Base-by-base conservation (phyloP, 352 stramenopile species). In the Aphanomyces euteiches region DNA sequence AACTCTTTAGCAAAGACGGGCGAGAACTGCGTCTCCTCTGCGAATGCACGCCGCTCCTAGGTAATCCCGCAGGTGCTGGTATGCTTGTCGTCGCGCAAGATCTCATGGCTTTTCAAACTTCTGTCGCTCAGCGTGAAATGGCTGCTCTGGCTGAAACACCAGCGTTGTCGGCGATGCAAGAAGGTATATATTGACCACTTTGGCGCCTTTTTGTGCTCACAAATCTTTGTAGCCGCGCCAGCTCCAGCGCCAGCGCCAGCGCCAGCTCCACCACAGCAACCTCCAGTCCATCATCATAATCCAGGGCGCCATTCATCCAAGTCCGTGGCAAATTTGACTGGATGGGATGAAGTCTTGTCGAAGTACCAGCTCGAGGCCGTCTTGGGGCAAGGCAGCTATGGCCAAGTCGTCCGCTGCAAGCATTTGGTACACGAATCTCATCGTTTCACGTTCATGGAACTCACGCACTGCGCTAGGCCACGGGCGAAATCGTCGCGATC, bases 301-400 rank as follows among this genome's bases (percentile, higher is more conserved):
- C 28, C 28, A 2, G 28, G 28, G 28, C 54, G 54, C 17, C 54
- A 61, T 41, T 12, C 8, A 38, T 61, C 54, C 7, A 61, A 61
- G n/a, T 61, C 54, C 15, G 86, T 83, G 6, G 80, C 81, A 37
- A 89, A 87, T 61, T 88, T 94, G 19, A 82, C 84, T 15, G 87
- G 87, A 21, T 94, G 87, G 87, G 87, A 78, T 53, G 85, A 94
- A 50, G 89, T 94, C 58, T 84, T 84, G 5, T 85, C 87, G 0
- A 79, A 91, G 58, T 94, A 94, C 69, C 90, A 86, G 72, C 91
- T 94, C 59, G 87, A 94, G 63, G 90, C 85, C 63, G 84, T 95
- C 58, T 76, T 95, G 13, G 87, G 87, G 8, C 87, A 95, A 64
- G 87, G 87, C 69, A 92, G 84, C 65, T 95, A 95, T 54, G 87